These are phyloP conservation scores for Blumeriella jaapii DNA, from an alignment of 2,329 filamentous ascomycete genomes.

Conservation along the genomic window DNA sequence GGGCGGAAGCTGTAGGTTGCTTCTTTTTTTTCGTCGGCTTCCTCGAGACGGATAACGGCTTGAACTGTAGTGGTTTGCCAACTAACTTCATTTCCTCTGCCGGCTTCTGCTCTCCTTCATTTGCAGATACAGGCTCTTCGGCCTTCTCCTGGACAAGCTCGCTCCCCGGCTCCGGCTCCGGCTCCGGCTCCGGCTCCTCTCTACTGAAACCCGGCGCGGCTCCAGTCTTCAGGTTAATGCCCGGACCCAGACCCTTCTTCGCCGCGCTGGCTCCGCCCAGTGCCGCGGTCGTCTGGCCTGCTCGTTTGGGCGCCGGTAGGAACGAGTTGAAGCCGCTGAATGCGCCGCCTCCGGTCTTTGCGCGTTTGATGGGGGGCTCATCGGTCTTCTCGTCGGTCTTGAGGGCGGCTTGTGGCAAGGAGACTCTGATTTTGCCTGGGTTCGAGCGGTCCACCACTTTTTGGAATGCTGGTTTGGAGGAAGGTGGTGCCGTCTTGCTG, in stretches of 20 bases:
- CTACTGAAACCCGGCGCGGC: slow-evolving; percentile 72
- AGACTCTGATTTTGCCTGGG: slow-evolving; percentile 74
- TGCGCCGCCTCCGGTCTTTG: slow-evolving; percentile 47
- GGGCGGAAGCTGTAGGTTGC: slow-evolving; percentile 11
- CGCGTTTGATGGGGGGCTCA: slow-evolving; percentile 59
- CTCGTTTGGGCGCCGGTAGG: slow-evolving; percentile 69
- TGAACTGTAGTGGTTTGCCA: slow-evolving; percentile 78
- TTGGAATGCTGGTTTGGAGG: slow-evolving; percentile 53
- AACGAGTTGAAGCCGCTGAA: slow-evolving; percentile 81
- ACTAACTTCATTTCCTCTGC: slow-evolving; percentile 56
- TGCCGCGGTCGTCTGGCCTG: slow-evolving; percentile 30
- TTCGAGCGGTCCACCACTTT: slow-evolving; percentile 75
- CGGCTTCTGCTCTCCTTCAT: slow-evolving; percentile 37
- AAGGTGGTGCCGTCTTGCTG: slow-evolving; percentile 26
- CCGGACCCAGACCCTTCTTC: slow-evolving; percentile 32
- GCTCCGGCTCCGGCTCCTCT: slow-evolving; percentile 30
- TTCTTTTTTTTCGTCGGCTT: slow-evolving; percentile 58
- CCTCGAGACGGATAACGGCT: slow-evolving; percentile 72
- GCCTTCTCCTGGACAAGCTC: slow-evolving; percentile 20
- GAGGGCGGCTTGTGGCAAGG: slow-evolving; percentile 45
- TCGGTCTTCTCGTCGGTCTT: slow-evolving; percentile 31
- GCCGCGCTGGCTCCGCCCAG: slow-evolving; percentile 19
- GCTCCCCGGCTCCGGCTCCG: slow-evolving; percentile 13
- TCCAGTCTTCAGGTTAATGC: slow-evolving; percentile 71
- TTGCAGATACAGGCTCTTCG: slow-evolving; percentile 18